Base-by-base conservation (phyloP, 257 asterid genomes). In the Lycium ferocissimum region DNA sequence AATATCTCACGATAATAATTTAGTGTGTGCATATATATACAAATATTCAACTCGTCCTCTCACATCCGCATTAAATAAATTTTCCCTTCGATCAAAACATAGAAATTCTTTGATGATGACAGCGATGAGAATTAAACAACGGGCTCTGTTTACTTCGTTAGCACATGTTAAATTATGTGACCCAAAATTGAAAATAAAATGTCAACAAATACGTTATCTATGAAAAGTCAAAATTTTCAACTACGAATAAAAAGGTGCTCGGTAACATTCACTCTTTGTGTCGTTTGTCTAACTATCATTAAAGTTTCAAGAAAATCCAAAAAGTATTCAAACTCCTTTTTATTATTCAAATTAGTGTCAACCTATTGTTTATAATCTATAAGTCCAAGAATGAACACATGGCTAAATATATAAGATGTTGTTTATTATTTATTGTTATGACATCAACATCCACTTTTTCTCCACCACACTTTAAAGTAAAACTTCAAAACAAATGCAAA, bases 401-500 rank as follows among this genome's bases (percentile, higher is more conserved):
- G 58, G 80, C 10, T 72, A 45, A 5, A 73, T 17, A 45, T 45
- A 11, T 43, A 38, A 3, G n/a, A 20, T 45, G 38, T n/a, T 72
- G 18, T 72, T 72, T 9, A 18, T 5, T 58, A 6, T 5, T 72
- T 43, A 12, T 5, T 73, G 47, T 20, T 73, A 45, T 73, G 2
- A 47, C 59, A 73, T 73, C 59, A 47, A 47, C 17, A 12, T 73
- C 59, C 57, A 73, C 80, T 45, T 47, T 18, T 47, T 73, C 59
- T 73, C 59, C 80, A 20, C 58, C 38, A 45, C 58, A 72, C 10
- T 73, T 20, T 47, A 73, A 2, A 73, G 3, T 20, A 73, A 47
- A 40, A 73, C 3, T 73, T 73, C 80, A 73, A 73, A 73, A 47
- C 57, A 73, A 47, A 45, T 73, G 59, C 59, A 45, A 73, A 73